phyloP scores from a whole-genome alignment of 176 grass and related monocot genomes.

The Aegilops umbellulata region DNA sequence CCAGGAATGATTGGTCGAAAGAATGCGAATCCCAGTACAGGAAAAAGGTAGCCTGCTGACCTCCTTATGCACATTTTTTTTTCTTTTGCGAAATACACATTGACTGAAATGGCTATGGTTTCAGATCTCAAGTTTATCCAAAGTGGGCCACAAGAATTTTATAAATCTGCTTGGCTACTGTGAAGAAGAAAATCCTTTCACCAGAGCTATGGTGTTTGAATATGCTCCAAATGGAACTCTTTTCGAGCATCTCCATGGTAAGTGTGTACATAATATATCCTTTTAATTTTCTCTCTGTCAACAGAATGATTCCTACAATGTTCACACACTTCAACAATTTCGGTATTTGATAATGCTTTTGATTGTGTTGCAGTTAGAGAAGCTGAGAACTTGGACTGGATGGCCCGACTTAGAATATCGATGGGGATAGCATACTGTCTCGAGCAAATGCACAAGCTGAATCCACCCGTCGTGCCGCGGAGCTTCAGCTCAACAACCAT shows the following conservation, averaged over 20 bases:
- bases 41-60: slow-evolving; percentile 62
- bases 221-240: slow-evolving; percentile 80
- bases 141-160: slow-evolving; percentile 76
- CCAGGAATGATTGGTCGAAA: slow-evolving; percentile 65
- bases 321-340: not conserved
- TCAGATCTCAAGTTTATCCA: slow-evolving; percentile 62
- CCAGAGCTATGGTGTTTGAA: slow-evolving; percentile 81
- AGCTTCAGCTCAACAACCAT: slow-evolving; percentile 46
- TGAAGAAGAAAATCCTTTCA: slow-evolving; percentile 68
- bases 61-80: not conserved
- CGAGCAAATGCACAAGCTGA: slow-evolving; percentile 74
- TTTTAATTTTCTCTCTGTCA: not conserved
- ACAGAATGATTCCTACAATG: not conserved
- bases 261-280: not conserved
- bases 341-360: not conserved
- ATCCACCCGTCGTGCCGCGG: slow-evolving; percentile 39
- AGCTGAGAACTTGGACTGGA: slow-evolving; percentile 67
- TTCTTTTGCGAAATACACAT: not conserved
- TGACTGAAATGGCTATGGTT: not conserved
- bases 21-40: slow-evolving; percentile 69
- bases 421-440: slow-evolving; percentile 92
- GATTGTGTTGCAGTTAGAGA: slow-evolving; percentile 62
- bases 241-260: slow-evolving; percentile 84
- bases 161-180: slow-evolving; percentile 81
- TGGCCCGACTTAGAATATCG: slow-evolving; percentile 56